Percentiles rank a stretch among this genome's conserved stretches.
Evolutionary conservation across 2,329 filamentous ascomycete species (phyloP).

Genomic region (Epichloe festucae): DNA sequence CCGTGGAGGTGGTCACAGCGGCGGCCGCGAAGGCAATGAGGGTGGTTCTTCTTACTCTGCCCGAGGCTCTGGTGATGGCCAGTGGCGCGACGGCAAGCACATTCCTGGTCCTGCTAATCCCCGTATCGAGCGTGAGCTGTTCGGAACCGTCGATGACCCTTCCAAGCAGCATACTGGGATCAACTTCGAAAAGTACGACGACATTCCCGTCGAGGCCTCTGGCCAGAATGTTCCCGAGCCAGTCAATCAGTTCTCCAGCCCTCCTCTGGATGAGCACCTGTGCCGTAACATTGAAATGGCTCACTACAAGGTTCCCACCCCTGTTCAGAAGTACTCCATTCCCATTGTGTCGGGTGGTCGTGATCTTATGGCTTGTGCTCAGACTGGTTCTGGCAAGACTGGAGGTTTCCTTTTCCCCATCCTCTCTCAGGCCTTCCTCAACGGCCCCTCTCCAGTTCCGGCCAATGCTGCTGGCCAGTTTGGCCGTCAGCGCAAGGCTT

Average conservation of each 20-base stretch:
- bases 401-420: slow-evolving; percentile 99
- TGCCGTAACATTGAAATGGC: slow-evolving; percentile 87
- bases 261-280: slow-evolving; percentile 88
- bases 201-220: slow-evolving; percentile 96
- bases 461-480: slow-evolving; percentile 55
- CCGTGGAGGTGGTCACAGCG: slow-evolving; percentile 21
- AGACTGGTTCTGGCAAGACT: slow-evolving; percentile 99
- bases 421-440: slow-evolving; percentile 90
- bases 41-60: slow-evolving; percentile 41
- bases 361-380: slow-evolving; percentile 98
- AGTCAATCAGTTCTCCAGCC: slow-evolving; percentile 81
- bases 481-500: slow-evolving; percentile 92
- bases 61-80: slow-evolving; percentile 83
- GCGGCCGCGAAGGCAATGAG: slow-evolving; percentile 28
- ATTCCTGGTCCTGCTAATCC: slow-evolving; percentile 78
- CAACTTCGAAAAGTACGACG: slow-evolving; percentile 99
- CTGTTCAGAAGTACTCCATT: slow-evolving; percentile 98
- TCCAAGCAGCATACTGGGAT: slow-evolving; percentile 95
- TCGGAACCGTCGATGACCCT: slow-evolving; percentile 80
- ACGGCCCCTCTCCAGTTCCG: slow-evolving; percentile 63
- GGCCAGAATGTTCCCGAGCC: slow-evolving; percentile 88
- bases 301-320: slow-evolving; percentile 89
- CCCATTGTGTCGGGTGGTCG: slow-evolving; percentile 96
- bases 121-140: slow-evolving; percentile 88
- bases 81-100: slow-evolving; percentile 97